A percentile compares a stretch with the other conserved stretches of the same genome.
Evolutionary conservation across 768 basidiomycete genomes (phyloP).

Genomic region (Suillus occidentalis): DNA sequence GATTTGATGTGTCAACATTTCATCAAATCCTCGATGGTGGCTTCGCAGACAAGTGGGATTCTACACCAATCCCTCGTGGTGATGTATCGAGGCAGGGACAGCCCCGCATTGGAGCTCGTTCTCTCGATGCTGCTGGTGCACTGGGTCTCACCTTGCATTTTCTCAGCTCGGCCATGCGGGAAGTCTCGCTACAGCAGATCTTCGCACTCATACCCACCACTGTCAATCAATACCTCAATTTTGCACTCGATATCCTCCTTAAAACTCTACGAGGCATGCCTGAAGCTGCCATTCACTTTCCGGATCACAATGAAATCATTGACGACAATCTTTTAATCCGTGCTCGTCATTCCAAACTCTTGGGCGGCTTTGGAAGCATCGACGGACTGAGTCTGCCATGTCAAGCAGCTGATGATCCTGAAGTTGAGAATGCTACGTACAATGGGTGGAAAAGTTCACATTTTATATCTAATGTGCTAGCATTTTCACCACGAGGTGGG

Average conservation of each 20-base stretch:
- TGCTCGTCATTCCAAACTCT: no score
- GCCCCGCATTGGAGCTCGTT: no score
- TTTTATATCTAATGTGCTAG: neutral
- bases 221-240: no score
- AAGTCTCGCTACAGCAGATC: slow-evolving; percentile 27
- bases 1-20: slow-evolving; percentile 43
- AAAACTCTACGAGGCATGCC: no score
- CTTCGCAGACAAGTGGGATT: slow-evolving; percentile 22
- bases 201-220: no score
- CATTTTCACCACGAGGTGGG: neutral
- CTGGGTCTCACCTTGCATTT: slow-evolving; percentile 43
- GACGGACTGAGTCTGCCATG: neutral
- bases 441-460: no score
- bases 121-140: slow-evolving; percentile 32
- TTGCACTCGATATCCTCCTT: no score
- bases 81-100: no score
- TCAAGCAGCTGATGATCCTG: neutral
- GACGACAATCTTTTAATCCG: neutral
- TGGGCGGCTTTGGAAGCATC: neutral
- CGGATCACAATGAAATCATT: no score
- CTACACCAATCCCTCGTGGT: no score
- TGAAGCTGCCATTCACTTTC: no score
- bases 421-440: no score
- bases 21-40: slow-evolving; percentile 31
- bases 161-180: slow-evolving; percentile 40